These are phyloP conservation scores for Dothistroma pini DNA, from an alignment of 2,329 filamentous ascomycete species.

Conservation along the genomic window DNA sequence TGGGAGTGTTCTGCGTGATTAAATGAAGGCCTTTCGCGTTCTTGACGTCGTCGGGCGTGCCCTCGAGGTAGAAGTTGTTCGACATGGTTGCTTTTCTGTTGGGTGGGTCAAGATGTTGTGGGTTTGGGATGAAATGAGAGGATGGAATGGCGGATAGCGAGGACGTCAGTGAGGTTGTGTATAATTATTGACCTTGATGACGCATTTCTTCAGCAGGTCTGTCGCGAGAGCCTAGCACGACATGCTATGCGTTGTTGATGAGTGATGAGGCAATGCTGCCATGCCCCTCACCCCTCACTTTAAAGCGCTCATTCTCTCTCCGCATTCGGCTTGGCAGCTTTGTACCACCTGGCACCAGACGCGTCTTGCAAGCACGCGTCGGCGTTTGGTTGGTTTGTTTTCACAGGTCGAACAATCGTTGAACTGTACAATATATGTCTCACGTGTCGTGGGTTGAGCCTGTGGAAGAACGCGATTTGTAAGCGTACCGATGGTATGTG, in stretches of 20 bases:
- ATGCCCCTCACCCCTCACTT: constrained; percentile 2
- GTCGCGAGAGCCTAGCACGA: background rate
- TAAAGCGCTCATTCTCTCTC: background rate
- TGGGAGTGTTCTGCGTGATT: constrained; percentile 51
- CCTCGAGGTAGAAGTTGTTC: constrained; percentile 42
- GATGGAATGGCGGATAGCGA: background rate
- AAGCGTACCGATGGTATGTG: no score
- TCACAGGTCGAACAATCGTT: background rate
- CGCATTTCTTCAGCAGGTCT: background rate
- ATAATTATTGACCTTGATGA: constrained; percentile 1
- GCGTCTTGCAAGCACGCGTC: background rate
- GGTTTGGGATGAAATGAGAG: no score
- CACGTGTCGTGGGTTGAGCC: no score
- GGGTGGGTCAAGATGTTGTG: background rate
- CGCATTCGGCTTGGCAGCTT: background rate
- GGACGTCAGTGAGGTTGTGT: background rate
- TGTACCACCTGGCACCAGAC: background rate
- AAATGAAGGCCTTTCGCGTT: constrained; percentile 52
- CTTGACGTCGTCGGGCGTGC: constrained; percentile 46
- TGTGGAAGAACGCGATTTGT: no score
- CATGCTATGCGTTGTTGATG: background rate
- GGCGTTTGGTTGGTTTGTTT: background rate
- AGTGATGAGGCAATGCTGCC: constrained; percentile 1
- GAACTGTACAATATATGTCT: no score
- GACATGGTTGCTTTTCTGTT: constrained; percentile 31